phyloP scores from a whole-genome alignment of 2,329 filamentous ascomycete genomes.

The Pseudophaeomoniella oleicola region DNA sequence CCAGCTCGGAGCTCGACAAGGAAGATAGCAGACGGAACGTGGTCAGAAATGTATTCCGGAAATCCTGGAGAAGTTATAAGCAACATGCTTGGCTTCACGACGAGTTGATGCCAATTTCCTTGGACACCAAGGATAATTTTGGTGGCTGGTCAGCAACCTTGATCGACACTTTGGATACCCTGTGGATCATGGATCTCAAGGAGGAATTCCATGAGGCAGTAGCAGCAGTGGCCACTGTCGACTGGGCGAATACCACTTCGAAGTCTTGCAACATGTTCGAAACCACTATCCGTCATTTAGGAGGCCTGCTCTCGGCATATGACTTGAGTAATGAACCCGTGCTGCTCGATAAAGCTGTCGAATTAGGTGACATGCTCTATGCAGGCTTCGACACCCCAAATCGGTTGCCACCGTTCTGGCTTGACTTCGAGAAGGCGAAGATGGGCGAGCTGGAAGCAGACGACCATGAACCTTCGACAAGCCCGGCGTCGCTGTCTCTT shows the following conservation, averaged over 20 bases:
- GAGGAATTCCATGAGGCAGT: conserved; percentile 43
- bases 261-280: conserved; percentile 31
- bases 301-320: conserved; percentile 37
- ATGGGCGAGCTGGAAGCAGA: conserved; percentile 1
- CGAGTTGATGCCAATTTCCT: not conserved
- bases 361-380: conserved; percentile 40
- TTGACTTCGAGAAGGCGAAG: conserved; percentile 4
- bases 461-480: not conserved
- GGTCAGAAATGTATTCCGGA: conserved; percentile 1
- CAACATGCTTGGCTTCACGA: not conserved
- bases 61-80: conserved; percentile 1
- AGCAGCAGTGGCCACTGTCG: conserved; percentile 34
- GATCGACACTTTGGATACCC: conserved; percentile 45
- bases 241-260: conserved; percentile 33
- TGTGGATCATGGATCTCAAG: conserved; percentile 46
- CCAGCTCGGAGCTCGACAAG: not conserved
- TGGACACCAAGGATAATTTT: conserved; percentile 1
- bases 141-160: conserved; percentile 39
- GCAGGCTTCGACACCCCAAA: conserved; percentile 21
- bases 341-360: conserved; percentile 36
- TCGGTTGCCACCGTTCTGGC: conserved; percentile 10
- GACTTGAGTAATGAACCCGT: conserved; percentile 34
- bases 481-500: conserved; percentile 3
- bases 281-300: conserved; percentile 38
- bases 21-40: not conserved